A percentile compares a stretch with the other conserved stretches of the same genome.
Evolutionary conservation across 108 stramenopile genomes (phyloP).

Genomic region (Seminavis robusta): DNA sequence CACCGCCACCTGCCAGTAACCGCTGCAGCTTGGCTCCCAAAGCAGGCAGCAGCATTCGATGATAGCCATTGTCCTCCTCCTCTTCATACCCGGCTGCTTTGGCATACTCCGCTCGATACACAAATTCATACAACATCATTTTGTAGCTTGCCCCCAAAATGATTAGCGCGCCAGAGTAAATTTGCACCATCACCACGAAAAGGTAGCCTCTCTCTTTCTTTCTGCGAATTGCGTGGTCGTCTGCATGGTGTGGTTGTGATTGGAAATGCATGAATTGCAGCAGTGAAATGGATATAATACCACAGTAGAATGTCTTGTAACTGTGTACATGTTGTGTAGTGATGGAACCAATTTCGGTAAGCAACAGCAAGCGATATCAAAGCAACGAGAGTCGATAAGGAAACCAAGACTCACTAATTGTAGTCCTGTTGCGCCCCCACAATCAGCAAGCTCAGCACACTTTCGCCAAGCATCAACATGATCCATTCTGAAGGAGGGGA

Average conservation of each 20-base stretch:
- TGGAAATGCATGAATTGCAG: conserved; percentile 33
- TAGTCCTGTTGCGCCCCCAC: too few species aligned
- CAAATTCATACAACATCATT: conserved; percentile 39
- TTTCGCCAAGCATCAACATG: conserved; percentile 75
- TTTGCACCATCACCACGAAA: conserved; percentile 18
- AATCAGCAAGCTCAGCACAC: conserved; percentile 44
- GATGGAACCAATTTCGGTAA: too few species aligned
- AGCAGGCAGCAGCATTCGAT: background rate
- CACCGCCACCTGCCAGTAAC: conserved; percentile 7
- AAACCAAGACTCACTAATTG: too few species aligned
- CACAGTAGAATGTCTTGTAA: conserved; percentile 28
- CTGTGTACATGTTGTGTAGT: too few species aligned
- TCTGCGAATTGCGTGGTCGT: conserved; percentile 32
- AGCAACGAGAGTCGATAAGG: too few species aligned
- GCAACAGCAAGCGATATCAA: too few species aligned
- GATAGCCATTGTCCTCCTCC: conserved; percentile 4
- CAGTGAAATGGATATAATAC: conserved; percentile 25
- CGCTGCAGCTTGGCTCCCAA: background rate
- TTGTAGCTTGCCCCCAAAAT: conserved; percentile 44
- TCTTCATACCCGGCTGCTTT: background rate
- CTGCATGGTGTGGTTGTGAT: conserved; percentile 35
- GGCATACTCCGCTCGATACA: background rate
- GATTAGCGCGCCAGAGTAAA: conserved; percentile 38
- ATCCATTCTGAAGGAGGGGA: too few species aligned
- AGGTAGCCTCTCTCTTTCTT: too few species aligned